Conservation (phyloP, 1,284 basidiomycete species). For the Laetiporus sulphureus region DNA sequence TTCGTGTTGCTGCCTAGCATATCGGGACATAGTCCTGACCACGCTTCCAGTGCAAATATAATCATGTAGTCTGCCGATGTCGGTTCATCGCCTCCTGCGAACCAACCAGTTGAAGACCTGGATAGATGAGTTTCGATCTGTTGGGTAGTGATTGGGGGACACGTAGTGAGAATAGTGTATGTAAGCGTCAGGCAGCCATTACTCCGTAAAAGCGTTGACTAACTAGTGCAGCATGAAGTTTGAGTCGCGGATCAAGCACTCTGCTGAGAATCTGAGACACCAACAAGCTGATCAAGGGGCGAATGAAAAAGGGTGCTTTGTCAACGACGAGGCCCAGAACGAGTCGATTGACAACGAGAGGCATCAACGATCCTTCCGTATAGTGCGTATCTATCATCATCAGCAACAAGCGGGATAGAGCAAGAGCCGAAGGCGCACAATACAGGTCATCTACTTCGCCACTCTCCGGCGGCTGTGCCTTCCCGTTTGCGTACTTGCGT, state of each 20-base stretch:
- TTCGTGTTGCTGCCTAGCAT: slow-evolving; percentile 21
- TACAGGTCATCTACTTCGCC: slow-evolving; percentile 33
- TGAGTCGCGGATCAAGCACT: slow-evolving; percentile 21
- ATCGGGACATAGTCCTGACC: slow-evolving; percentile 10
- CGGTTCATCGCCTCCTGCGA: slow-evolving; percentile 32
- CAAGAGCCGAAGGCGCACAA: slow-evolving; percentile 17
- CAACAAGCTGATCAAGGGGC: slow-evolving; percentile 22
- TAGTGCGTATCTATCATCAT: slow-evolving; percentile 28
- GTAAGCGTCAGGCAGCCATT: background rate
- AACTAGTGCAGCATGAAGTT: slow-evolving; percentile 20
- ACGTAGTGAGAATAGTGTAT: background rate
- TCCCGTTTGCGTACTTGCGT: slow-evolving; percentile 35
- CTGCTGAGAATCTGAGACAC: slow-evolving; percentile 15
- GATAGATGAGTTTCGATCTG: background rate
- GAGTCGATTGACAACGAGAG: slow-evolving; percentile 27
- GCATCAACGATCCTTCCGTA: slow-evolving; percentile 35
- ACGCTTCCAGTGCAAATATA: slow-evolving; percentile 28
- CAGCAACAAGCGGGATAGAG: background rate
- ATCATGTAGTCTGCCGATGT: slow-evolving; percentile 36
- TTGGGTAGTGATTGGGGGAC: background rate
- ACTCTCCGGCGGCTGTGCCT: slow-evolving; percentile 28
- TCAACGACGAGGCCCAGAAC: slow-evolving; percentile 25
- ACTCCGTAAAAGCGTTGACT: slow-evolving; percentile 5
- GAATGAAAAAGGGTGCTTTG: slow-evolving; percentile 25
- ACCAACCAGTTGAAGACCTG: slow-evolving; percentile 25